Percentiles rank a stretch among this genome's conserved stretches.
Evolutionary conservation across 2,329 filamentous ascomycete genomes (phyloP).

Genomic region (Hymenoscyphus occultus): DNA sequence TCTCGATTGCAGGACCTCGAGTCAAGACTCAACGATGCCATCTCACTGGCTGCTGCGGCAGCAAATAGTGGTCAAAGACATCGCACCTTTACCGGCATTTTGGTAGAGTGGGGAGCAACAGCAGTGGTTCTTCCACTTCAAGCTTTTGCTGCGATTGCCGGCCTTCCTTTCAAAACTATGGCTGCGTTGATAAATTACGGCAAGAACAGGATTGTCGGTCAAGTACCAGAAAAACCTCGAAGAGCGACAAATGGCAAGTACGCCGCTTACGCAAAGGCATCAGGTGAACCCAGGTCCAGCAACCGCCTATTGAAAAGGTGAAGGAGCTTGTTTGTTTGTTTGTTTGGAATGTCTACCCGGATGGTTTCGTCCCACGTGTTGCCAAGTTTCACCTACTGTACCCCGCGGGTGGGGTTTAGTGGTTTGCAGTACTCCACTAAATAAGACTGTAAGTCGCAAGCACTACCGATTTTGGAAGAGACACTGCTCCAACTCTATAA

Average conservation of each 20-base stretch:
- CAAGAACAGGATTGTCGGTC: conserved; percentile 21
- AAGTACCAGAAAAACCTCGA: conserved; percentile 17
- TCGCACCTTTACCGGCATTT: conserved; percentile 23
- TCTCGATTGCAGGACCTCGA: conserved; percentile 71
- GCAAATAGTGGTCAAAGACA: conserved; percentile 42
- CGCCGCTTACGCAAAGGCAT: conserved; percentile 15
- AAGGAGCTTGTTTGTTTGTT: neutral
- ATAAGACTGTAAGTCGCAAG: conserved; percentile 2
- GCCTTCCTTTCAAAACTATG: conserved; percentile 30
- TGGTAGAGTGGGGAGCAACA: conserved; percentile 33
- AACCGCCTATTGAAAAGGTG: conserved; percentile 25
- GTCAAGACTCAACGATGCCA: conserved; percentile 68
- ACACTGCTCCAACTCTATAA: neutral
- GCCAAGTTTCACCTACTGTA: neutral
- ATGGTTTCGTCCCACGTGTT: neutral
- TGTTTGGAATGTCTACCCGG: neutral
- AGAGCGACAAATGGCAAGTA: conserved; percentile 25
- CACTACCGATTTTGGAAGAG: neutral
- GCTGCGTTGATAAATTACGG: conserved; percentile 23
- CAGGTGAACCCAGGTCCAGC: conserved; percentile 19
- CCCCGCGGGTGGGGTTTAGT: neutral
- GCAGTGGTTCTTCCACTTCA: conserved; percentile 33
- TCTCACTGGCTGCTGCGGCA: conserved; percentile 76
- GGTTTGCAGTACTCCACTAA: neutral
- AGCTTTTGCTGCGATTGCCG: conserved; percentile 23